Evolutionary conservation across 169 alveolate genomes (phyloP).

Genomic region (Cryptosporidium parvum): DNA sequence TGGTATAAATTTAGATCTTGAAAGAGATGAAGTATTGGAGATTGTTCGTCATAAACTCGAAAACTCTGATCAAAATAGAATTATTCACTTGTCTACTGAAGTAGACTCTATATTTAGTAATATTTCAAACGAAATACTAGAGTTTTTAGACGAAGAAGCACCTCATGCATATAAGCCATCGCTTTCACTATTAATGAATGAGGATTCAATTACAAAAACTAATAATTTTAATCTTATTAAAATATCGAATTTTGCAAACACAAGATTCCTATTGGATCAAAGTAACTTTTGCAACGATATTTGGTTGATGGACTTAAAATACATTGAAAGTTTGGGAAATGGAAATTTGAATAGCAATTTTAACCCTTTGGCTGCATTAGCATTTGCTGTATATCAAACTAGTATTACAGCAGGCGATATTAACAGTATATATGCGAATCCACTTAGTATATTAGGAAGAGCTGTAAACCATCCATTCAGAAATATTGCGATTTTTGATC

Average conservation of each 20-base stretch:
- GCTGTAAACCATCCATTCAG: constrained; percentile 66
- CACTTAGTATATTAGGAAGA: not conserved
- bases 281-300: constrained; percentile 10
- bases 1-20: not conserved
- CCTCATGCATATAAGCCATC: constrained; percentile 42
- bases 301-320: constrained; percentile 34
- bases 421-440: not conserved
- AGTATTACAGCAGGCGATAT: not conserved
- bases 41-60: constrained; percentile 53
- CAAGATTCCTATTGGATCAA: constrained; percentile 41
- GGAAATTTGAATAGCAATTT: not conserved
- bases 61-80: constrained; percentile 26
- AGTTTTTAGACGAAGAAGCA: constrained; percentile 49
- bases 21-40: constrained; percentile 17
- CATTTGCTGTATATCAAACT: constrained; percentile 29
- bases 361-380: constrained; percentile 12
- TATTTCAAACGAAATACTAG: constrained; percentile 9
- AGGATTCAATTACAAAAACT: not conserved
- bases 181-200: constrained; percentile 3
- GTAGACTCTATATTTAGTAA: constrained; percentile 12
- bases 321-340: not conserved
- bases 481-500: constrained; percentile 27
- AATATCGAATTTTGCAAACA: not conserved
- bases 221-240: not conserved
- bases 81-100: not conserved